Evolutionary conservation across 306 rosid genomes (phyloP), one percentile per base, ranked within the genome.

Genomic region (Albizia julibrissin): DNA sequence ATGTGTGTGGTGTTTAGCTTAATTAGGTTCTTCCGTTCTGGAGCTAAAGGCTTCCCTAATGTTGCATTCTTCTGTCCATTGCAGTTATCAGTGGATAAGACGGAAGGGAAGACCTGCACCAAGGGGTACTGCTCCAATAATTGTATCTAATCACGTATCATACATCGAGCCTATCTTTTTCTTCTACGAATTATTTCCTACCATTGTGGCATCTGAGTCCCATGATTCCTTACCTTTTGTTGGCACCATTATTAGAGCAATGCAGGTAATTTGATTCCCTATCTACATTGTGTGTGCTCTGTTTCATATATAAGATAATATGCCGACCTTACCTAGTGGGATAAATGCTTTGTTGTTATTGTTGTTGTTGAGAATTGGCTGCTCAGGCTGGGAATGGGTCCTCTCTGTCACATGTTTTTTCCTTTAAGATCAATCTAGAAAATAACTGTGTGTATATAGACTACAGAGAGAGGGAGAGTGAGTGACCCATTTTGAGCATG

Each of bases 201-300:
- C 98, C 75, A 96, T 96, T 58, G 99, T 96, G 79, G 98, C 99
- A 54, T 85, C 99, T 0, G 97, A 96, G 86, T 92, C 99, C 84
- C 99, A 93, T 85, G 98, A 96, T 81, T 92, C 98, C 76, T 47
- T 92, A 78, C 98, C 99, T 75, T 85, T 89, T 66, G 99, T 93
- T 78, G 99, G 98, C 81, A 96, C 99, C 61, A 96, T 96, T 79
- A 92, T 93, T 82, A 92, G 99, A 88, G 97, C 99, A 42, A 96
- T 96, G 99, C 99, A 96, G 97, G 99, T 91, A 87, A 84, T 83
- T 71, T 84, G 75, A 26, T 82, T 81, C 74, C 69, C 54, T 72
- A 56, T 69, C 56, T 78, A 49, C 52, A 0, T 78, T 84, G 87
- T 40, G 69, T 69, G 52, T 82, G 72, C 59, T 26, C 68, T 13